A percentile compares a stretch with the other conserved stretches of the same genome.
Evolutionary conservation across 1,284 basidiomycete genomes (phyloP).

Genomic region (Moniliella sp.): DNA sequence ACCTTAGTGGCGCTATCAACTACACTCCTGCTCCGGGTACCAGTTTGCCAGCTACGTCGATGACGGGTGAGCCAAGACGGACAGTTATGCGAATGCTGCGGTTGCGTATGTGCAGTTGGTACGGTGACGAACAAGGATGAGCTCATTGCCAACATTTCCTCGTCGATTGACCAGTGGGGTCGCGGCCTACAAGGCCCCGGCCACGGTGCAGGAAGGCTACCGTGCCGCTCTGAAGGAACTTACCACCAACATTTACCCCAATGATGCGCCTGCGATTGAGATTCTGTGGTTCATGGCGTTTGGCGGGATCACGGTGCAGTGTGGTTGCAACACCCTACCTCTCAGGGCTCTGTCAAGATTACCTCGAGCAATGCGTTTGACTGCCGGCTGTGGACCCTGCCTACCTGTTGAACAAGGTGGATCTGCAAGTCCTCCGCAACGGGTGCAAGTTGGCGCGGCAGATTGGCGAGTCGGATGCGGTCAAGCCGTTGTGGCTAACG

Average conservation of each 20-base stretch:
- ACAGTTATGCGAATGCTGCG: slow-evolving; percentile 17
- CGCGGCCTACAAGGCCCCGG: slow-evolving; percentile 39
- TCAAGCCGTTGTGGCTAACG: slow-evolving; percentile 3
- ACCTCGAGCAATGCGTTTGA: slow-evolving; percentile 10
- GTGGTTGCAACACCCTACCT: slow-evolving; percentile 21
- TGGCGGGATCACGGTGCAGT: slow-evolving; percentile 12
- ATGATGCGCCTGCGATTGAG: slow-evolving; percentile 12
- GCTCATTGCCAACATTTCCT: slow-evolving; percentile 5
- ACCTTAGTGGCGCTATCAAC: slow-evolving; percentile 18
- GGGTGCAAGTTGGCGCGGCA: slow-evolving; percentile 17
- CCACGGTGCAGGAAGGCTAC: slow-evolving; percentile 44
- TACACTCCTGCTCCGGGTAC: slow-evolving; percentile 7
- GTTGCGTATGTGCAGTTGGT: slow-evolving; percentile 16
- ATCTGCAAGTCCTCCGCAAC: slow-evolving; percentile 12
- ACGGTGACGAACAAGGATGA: slow-evolving; percentile 8
- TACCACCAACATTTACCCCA: slow-evolving; percentile 15
- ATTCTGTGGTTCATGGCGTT: slow-evolving; percentile 15
- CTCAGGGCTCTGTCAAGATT: slow-evolving; percentile 19
- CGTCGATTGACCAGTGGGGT: slow-evolving; percentile 24
- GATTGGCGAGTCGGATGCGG: slow-evolving; percentile 8
- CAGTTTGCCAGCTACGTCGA: slow-evolving; percentile 4
- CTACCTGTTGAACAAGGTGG: slow-evolving; percentile 13
- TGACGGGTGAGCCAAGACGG: slow-evolving; percentile 8
- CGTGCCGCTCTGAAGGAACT: slow-evolving; percentile 43
- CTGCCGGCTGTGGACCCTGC: slow-evolving; percentile 16